Conservation (phyloP, 1,284 basidiomycete genomes). For the Rhodotorula sp. region DNA sequence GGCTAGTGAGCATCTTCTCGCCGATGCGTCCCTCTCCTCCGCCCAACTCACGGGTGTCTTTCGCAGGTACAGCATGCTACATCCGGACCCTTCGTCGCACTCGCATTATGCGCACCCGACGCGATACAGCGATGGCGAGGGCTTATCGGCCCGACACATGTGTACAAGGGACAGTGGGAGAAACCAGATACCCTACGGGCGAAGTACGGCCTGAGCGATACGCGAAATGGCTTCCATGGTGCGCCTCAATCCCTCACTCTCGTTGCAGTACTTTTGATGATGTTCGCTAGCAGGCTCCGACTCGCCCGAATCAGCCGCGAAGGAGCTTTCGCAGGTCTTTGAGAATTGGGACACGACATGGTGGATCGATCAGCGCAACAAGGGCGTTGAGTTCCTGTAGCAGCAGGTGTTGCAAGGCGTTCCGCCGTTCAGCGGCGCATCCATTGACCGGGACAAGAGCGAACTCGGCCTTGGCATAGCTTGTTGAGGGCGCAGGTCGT, state of each 20-base stretch:
- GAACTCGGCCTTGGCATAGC: not conserved
- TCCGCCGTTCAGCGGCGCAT: not conserved
- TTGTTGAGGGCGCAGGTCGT: not conserved
- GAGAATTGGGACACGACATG: slow-evolving; percentile 35
- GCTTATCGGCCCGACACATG: slow-evolving; percentile 44
- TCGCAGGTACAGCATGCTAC: slow-evolving; percentile 37
- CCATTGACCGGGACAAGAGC: not conserved
- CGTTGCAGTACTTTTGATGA: no score
- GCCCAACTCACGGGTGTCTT: no score
- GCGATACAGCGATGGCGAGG: slow-evolving; percentile 40
- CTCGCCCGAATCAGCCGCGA: slow-evolving; percentile 28
- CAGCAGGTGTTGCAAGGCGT: not conserved
- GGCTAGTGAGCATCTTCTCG: slow-evolving; percentile 30
- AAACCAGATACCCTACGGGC: slow-evolving; percentile 35
- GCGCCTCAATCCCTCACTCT: no score
- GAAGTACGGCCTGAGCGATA: slow-evolving; percentile 42
- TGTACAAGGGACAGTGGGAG: slow-evolving; percentile 43
- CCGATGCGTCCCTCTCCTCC: not conserved
- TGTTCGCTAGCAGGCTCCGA: slow-evolving; percentile 40
- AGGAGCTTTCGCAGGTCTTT: slow-evolving; percentile 40
- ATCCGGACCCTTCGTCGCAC: slow-evolving; percentile 41
- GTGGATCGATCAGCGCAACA: slow-evolving; percentile 26
- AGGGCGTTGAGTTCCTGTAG: not conserved
- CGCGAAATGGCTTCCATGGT: slow-evolving; percentile 44
- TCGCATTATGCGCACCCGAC: slow-evolving; percentile 39